Evolutionary conservation across 2,329 filamentous ascomycete species (phyloP), one percentile per base, ranked within the genome.

Genomic region (Claviceps sp.): DNA sequence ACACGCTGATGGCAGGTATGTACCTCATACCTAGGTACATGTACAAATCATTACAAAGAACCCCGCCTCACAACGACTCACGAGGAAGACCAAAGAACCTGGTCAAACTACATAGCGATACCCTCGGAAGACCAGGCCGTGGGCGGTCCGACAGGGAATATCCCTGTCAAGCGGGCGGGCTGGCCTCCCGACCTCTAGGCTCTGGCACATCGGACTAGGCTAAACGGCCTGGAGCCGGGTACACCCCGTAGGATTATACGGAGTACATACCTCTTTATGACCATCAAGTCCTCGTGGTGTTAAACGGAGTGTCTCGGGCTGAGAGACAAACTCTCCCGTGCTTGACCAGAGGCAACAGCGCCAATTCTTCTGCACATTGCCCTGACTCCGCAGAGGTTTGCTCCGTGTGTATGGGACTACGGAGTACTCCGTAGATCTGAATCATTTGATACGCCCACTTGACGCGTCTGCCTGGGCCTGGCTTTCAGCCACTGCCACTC

Each of bases 271-370:
- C n/a, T n/a, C n/a, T n/a, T n/a, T n/a, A n/a, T n/a, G n/a, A n/a
- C 30, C 20, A 42, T 44, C 44, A 26, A 30, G 44, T 20, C n/a
- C 44, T 47, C 48, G 52, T 53, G 52, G 44, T 45, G 41, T 53
- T 47, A 42, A 45, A 56, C 53, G 51, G 52, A n/a, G 54, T 54
- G 57, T 58, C 55, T 57, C 52, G 55, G 54, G 37, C 51, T 55
- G 41, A 49, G 42, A 30, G 38, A 50, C 44, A 36, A 9, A 40
- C 50, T 26, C 37, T 52, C 46, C 52, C 38, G 41, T 38, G 40
- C 38, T 48, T 30, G 51, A 36, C 13, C 24, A 41, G 20, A 34
- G 36, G 20, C 41, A n/a, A 45, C 20, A 48, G 38, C 26, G 46
- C 14, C 13, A 43, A 49, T 18, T 43, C 34, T 22, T 42, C 24